Evolutionary conservation across 2,329 filamentous ascomycete species (phyloP).

Genomic region (Pezicula radicicola): DNA sequence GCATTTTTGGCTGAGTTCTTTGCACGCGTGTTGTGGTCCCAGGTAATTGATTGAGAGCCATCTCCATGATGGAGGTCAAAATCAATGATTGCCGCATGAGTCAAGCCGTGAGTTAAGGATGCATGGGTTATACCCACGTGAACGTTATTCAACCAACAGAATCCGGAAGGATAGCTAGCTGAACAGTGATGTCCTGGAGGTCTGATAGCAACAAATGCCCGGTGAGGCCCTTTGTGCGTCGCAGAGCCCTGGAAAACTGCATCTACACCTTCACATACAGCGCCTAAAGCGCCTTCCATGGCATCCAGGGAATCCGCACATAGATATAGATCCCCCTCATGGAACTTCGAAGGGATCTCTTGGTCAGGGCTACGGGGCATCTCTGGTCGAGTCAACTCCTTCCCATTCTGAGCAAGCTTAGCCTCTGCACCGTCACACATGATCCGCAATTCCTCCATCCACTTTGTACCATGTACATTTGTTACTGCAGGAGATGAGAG

Average conservation of each 20-base stretch:
- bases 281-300: conserved; percentile 87
- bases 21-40: conserved; percentile 80
- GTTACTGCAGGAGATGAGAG: conserved; percentile 77
- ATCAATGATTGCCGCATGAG: conserved; percentile 90
- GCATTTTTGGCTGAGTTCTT: conserved; percentile 64
- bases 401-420: conserved; percentile 73
- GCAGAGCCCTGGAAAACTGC: conserved; percentile 62
- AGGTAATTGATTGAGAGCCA: conserved; percentile 92
- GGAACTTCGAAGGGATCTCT: conserved; percentile 52
- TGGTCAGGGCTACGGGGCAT: conserved; percentile 49
- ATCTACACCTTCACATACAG: conserved; percentile 91
- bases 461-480: conserved; percentile 84
- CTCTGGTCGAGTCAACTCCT: conserved; percentile 71
- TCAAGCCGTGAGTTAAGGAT: conserved; percentile 77
- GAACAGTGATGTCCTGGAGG: conserved; percentile 97
- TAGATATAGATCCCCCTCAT: conserved; percentile 88
- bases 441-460: conserved; percentile 87
- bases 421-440: conserved; percentile 82
- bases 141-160: conserved; percentile 98
- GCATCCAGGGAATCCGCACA: conserved; percentile 82
- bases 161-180: conserved; percentile 82
- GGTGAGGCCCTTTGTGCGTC: conserved; percentile 53
- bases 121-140: conserved; percentile 95
- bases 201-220: conserved; percentile 88
- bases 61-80: conserved; percentile 92